Evolutionary conservation across 2,329 filamentous ascomycete species (phyloP).

Genomic region (Trichoderma lentiforme): DNA sequence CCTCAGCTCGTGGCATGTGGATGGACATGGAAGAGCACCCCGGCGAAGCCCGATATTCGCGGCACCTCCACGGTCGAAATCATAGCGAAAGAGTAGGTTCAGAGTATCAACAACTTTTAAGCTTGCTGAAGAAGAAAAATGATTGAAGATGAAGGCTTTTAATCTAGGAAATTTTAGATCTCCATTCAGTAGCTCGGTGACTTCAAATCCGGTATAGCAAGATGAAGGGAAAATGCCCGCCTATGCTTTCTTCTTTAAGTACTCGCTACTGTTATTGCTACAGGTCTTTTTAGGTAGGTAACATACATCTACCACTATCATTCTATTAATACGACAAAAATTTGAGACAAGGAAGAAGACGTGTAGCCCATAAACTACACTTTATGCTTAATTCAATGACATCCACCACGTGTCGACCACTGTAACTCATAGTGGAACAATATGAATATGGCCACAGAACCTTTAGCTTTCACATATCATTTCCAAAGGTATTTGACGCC

Average conservation of each 20-base stretch:
- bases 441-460: accelerated
- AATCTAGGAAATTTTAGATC: too few species aligned
- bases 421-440: background rate
- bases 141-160: background rate
- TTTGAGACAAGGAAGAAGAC: background rate
- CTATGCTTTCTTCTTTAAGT: background rate
- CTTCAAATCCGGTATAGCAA: background rate
- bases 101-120: background rate
- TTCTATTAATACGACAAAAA: background rate
- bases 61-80: background rate
- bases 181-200: background rate
- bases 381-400: background rate
- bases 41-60: background rate
- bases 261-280: background rate
- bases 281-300: background rate
- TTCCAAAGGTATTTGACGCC: background rate
- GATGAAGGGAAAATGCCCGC: background rate
- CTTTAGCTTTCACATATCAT: background rate
- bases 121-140: too few species aligned
- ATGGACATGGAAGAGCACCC: background rate
- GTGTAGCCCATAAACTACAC: background rate
- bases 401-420: too few species aligned
- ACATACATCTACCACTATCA: background rate
- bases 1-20: background rate
- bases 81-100: background rate